phyloP scores from a whole-genome alignment of 139 green algal species.

The Volvox africanus region DNA sequence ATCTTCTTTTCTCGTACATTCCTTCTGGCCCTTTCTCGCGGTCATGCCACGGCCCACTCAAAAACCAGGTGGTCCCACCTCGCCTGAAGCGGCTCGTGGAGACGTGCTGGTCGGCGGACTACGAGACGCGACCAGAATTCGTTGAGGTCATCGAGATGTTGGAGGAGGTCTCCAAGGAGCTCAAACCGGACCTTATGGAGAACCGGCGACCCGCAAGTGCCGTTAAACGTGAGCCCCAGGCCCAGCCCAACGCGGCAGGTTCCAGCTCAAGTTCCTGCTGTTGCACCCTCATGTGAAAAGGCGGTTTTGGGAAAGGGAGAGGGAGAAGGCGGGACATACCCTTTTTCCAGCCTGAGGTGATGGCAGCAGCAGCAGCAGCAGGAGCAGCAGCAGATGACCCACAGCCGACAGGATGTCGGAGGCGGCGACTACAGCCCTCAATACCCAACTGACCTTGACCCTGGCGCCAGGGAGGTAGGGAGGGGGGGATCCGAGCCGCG shows the following conservation, averaged over 20 bases:
- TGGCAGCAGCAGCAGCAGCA: no score
- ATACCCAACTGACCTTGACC: no score
- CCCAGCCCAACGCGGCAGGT: background rate
- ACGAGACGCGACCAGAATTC: constrained; percentile 69
- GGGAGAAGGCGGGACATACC: no score
- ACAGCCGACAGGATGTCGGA: no score
- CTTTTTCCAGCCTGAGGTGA: background rate
- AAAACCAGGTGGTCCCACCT: constrained; percentile 49
- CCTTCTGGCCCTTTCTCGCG: no score
- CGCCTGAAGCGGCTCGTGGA: constrained; percentile 69
- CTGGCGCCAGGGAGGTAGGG: no score
- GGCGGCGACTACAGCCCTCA: no score
- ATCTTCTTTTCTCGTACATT: background rate
- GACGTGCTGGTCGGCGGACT: constrained; percentile 73
- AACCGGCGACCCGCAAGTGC: constrained; percentile 9
- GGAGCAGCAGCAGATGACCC: no score
- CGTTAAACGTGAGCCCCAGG: background rate
- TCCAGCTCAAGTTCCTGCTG: background rate
- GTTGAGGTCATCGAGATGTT: constrained; percentile 55
- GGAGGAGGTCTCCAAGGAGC: constrained; percentile 47
- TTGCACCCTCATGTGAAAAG: constrained; percentile 18
- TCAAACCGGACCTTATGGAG: constrained; percentile 21
- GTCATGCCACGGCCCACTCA: no score
- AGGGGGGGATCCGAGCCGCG: no score
- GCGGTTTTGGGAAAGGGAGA: background rate